Base-by-base conservation (phyloP, 371 early-diverging fungal species). In the Mycotypha africana region DNA sequence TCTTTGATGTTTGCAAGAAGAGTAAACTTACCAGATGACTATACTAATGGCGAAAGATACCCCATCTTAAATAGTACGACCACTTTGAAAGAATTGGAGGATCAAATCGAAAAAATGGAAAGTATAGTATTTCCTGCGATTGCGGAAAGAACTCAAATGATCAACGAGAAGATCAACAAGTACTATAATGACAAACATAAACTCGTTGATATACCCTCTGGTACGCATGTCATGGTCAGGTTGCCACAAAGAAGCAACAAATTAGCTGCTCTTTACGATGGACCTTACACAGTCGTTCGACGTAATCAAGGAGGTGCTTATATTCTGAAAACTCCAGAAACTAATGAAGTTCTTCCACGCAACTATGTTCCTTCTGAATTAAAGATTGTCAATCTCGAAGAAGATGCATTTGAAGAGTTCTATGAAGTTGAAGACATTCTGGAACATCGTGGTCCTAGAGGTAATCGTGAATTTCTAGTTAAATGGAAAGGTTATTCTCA, bases 1-100 rank as follows among this genome's bases (percentile, higher is more conserved):
- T 32, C 31, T 1, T 10, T 51, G 0, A 59, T 63, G 52, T 58
- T 45, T 48, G 57, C 55, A 4, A 15, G 58, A 8, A 30, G 17
- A 35, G 15, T 46, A 0, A 53, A 53, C 32, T 2, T 6, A 19
- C 34, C 48, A 4, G 22, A 47, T 15, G 48, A 52, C 2, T 49
- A 49, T 31, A 25, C 7, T 2, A 23, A 56, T 20, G n/a, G 15
- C 4, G 4, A n/a, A 14, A 45, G 32, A 15, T 31, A 19, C 17
- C 17, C 19, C 2, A 11, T 38, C 16, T 41, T 36, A 30, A 39
- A 40, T 22, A 21, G 39, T 16, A 17, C 10, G 5, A 51, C 28
- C 36, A 46, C 39, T 9, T 2, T 28, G 4, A 21, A 41, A 14
- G 31, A 52, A 9, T 28, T 51, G 16, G 35, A 40, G 28, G 15